Percentiles rank a stretch among this genome's conserved stretches.
Evolutionary conservation across 805 yeast species (phyloP).

Genomic region (Metschnikowia lochheadii): DNA sequence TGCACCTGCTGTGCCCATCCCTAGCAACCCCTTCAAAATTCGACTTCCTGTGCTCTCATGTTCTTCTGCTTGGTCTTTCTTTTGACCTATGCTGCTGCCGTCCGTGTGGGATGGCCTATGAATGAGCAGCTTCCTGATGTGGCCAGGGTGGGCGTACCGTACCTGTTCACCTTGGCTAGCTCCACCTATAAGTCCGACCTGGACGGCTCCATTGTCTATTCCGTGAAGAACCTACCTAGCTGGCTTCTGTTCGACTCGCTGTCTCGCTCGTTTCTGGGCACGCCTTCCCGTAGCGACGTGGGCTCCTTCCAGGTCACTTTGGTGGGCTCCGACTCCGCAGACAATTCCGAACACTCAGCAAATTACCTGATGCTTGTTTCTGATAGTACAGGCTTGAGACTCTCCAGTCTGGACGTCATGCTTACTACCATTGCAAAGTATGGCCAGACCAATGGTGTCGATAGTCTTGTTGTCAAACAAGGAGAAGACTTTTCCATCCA

Average conservation of each 20-base stretch:
- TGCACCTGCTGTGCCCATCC: background rate
- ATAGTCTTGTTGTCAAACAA: constrained; percentile 71
- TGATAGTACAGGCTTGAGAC: constrained; percentile 48
- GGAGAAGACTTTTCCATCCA: constrained; percentile 61
- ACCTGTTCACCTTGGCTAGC: constrained; percentile 61
- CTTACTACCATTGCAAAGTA: constrained; percentile 52
- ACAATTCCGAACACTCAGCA: constrained; percentile 40
- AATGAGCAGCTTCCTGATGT: constrained; percentile 82
- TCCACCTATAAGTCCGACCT: constrained; percentile 55
- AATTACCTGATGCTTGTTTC: constrained; percentile 61
- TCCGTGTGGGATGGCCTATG: constrained; percentile 71
- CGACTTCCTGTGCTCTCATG: constrained; percentile 1
- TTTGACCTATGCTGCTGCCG: constrained; percentile 34
- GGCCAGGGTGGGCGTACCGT: constrained; percentile 64
- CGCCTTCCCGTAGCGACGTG: constrained; percentile 48
- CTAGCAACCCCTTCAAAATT: background rate
- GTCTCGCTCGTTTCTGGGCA: constrained; percentile 64
- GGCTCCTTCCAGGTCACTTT: constrained; percentile 43
- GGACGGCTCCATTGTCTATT: constrained; percentile 47
- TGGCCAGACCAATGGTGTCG: constrained; percentile 74
- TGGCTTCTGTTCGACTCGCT: constrained; percentile 75
- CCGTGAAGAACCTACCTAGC: constrained; percentile 56
- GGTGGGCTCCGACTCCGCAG: constrained; percentile 61
- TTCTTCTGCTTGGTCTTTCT: constrained; percentile 9
- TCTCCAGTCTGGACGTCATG: constrained; percentile 41